A percentile compares a stretch with the other conserved stretches of the same genome.
These are phyloP conservation scores for Hibiscus syriacus DNA, from an alignment of 345 rosid species.

Conservation along the genomic window DNA sequence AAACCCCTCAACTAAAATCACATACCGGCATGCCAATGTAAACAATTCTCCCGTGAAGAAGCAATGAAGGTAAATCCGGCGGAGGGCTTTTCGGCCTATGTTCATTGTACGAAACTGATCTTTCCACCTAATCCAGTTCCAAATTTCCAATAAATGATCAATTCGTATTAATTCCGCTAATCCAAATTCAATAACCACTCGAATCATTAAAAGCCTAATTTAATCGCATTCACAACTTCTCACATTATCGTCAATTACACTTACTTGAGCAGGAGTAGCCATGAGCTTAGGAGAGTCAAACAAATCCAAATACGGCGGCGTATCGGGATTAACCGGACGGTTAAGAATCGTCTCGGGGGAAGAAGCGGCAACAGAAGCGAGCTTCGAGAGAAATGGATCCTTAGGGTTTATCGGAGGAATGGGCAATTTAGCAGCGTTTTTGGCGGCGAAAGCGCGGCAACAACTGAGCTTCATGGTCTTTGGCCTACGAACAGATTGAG, in stretches of 20 bases:
- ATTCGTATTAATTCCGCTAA: neutral
- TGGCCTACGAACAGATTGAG: too few species aligned
- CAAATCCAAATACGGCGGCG: too few species aligned
- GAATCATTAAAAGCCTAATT: neutral
- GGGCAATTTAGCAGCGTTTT: too few species aligned
- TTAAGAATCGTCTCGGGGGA: too few species aligned
- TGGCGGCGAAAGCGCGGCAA: too few species aligned
- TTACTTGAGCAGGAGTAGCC: slow-evolving; percentile 77
- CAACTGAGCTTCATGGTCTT: too few species aligned
- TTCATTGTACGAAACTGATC: slow-evolving; percentile 55
- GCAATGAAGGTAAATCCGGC: slow-evolving; percentile 76
- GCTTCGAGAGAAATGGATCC: too few species aligned
- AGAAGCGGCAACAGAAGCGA: too few species aligned
- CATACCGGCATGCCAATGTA: slow-evolving; percentile 94
- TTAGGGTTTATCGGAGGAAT: too few species aligned
- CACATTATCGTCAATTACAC: neutral
- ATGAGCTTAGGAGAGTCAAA: slow-evolving; percentile 68
- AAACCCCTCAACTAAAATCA: neutral
- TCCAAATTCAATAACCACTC: neutral
- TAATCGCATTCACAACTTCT: neutral
- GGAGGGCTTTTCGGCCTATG: slow-evolving; percentile 60
- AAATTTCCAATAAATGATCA: neutral
- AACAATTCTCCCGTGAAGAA: slow-evolving; percentile 71
- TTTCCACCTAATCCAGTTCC: slow-evolving; percentile 45
- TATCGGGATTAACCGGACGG: too few species aligned